phyloP scores from a whole-genome alignment of 129 eudicot species.

The Lonicera japonica region DNA sequence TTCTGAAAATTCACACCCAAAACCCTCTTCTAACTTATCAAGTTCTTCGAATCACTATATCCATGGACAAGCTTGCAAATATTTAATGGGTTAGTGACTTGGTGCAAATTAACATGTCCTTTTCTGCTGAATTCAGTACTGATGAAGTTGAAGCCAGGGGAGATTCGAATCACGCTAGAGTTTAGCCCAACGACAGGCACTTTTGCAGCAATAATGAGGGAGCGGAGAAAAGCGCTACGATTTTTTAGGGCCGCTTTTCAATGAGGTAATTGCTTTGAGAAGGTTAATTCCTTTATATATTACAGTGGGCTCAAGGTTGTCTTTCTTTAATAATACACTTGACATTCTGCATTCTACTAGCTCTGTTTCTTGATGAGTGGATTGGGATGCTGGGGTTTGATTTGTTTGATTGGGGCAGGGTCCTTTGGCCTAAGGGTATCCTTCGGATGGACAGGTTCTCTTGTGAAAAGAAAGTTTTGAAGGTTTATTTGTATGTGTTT shows the following conservation, averaged over 20 bases:
- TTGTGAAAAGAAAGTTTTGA: constrained; percentile 17
- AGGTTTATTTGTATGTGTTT: constrained; percentile 14
- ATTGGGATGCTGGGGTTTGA: neutral
- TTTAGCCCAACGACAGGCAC: constrained; percentile 36
- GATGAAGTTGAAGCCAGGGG: constrained; percentile 12
- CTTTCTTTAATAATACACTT: constrained; percentile 25
- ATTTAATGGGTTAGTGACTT: too few relatives aligned
- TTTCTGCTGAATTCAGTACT: constrained; percentile 17
- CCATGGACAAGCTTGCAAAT: constrained; percentile 19
- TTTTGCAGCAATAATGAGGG: constrained; percentile 37
- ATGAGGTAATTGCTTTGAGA: constrained; percentile 30
- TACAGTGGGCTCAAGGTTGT: constrained; percentile 20
- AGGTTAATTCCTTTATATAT: constrained; percentile 32
- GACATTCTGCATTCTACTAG: constrained; percentile 27
- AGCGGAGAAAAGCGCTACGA: constrained; percentile 25
- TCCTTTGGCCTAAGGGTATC: neutral
- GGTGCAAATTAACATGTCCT: neutral
- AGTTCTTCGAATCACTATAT: constrained; percentile 9
- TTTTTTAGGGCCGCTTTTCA: constrained; percentile 35
- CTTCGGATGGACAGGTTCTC: constrained; percentile 15
- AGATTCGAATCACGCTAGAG: constrained; percentile 31
- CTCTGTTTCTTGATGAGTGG: neutral
- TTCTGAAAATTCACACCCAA: neutral
- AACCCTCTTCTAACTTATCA: constrained; percentile 16
- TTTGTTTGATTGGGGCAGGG: neutral